Conservation (phyloP, 768 basidiomycete genomes). For the Mycena sanguinolenta region DNA sequence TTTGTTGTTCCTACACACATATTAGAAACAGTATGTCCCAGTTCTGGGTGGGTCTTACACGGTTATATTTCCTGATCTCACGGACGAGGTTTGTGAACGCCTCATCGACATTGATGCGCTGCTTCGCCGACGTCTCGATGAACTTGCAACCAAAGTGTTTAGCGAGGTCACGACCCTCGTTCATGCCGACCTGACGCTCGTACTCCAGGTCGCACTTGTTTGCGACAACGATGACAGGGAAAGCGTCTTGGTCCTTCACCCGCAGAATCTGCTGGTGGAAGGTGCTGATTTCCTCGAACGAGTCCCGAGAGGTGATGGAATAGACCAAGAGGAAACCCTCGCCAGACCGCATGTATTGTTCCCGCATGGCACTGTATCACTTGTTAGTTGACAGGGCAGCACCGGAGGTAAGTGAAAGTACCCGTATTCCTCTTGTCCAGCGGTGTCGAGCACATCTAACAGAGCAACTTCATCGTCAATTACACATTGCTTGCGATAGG, state of each 20-base stretch:
- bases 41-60: slow-evolving; percentile 60
- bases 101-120: slow-evolving; percentile 96
- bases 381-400: not conserved
- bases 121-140: slow-evolving; percentile 96
- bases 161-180: slow-evolving; percentile 97
- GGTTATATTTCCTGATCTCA: slow-evolving; percentile 94
- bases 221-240: slow-evolving; percentile 97
- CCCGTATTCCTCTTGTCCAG: slow-evolving; percentile 99
- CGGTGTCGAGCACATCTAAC: slow-evolving; percentile 96
- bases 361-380: slow-evolving; percentile 88
- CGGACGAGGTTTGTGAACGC: slow-evolving; percentile 94
- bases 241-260: slow-evolving; percentile 95
- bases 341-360: slow-evolving; percentile 99
- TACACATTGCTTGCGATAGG: slow-evolving; percentile 96
- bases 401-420: slow-evolving; percentile 59
- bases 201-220: slow-evolving; percentile 98
- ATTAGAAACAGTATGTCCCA: slow-evolving; percentile 23
- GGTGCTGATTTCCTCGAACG: slow-evolving; percentile 96
- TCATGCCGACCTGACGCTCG: slow-evolving; percentile 96
- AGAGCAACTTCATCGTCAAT: slow-evolving; percentile 99
- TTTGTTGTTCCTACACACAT: slow-evolving; percentile 75
- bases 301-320: slow-evolving; percentile 97
- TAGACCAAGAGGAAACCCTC: slow-evolving; percentile 99
- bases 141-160: slow-evolving; percentile 92
- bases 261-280: slow-evolving; percentile 97